Percentiles rank a stretch among this genome's conserved stretches.
Conservation (phyloP, 345 rosid genomes). For the Ceriops zippeliana region DNA sequence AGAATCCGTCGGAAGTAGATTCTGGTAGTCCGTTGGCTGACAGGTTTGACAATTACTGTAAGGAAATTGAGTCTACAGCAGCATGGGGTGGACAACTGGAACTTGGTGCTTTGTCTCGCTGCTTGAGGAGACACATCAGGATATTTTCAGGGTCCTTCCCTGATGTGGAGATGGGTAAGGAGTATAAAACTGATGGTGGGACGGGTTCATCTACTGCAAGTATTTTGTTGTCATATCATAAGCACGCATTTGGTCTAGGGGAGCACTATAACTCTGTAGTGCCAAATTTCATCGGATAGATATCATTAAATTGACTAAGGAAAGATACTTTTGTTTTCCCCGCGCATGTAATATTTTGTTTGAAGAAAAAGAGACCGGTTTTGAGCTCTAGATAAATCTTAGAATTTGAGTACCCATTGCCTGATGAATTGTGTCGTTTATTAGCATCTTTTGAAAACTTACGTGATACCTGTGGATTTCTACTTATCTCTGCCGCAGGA, state of each 20-base stretch:
- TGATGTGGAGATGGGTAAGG: constrained; percentile 75
- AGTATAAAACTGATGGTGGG: constrained; percentile 40
- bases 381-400: too few relatives aligned
- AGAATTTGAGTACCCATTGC: too few relatives aligned
- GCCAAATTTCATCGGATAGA: constrained; percentile 24
- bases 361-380: background rate
- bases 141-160: constrained; percentile 60
- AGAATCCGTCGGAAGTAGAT: constrained; percentile 32
- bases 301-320: background rate
- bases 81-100: constrained; percentile 74
- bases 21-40: constrained; percentile 44
- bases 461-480: too few relatives aligned
- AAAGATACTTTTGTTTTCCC: background rate
- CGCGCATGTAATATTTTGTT: background rate
- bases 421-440: too few relatives aligned
- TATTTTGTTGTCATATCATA: constrained; percentile 56
- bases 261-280: constrained; percentile 61
- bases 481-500: too few relatives aligned
- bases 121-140: constrained; percentile 48
- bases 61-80: constrained; percentile 63
- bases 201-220: constrained; percentile 18
- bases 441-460: too few relatives aligned
- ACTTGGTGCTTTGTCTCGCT: constrained; percentile 57
- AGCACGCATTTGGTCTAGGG: constrained; percentile 64
- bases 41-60: constrained; percentile 53